A percentile compares a stretch with the other conserved stretches of the same genome.
Evolutionary conservation across 1,284 basidiomycete species (phyloP).

Genomic region (Marasmius sp.): DNA sequence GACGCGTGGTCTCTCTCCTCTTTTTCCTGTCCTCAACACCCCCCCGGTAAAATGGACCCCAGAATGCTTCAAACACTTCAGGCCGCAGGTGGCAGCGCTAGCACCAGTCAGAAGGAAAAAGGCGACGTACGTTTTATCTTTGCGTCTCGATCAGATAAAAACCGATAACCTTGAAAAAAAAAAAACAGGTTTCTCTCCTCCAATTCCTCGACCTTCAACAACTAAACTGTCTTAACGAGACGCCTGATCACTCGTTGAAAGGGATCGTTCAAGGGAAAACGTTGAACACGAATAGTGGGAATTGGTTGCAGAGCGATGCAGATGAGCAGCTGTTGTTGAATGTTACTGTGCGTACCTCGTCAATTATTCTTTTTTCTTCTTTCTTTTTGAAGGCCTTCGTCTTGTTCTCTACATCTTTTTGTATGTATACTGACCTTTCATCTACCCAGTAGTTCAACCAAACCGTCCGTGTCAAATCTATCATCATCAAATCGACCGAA

Average conservation of each 20-base stretch:
- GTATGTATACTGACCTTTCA: not conserved
- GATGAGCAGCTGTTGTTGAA: conserved; percentile 79
- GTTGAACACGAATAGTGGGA: conserved; percentile 40
- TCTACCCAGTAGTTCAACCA: conserved; percentile 67
- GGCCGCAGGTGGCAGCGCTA: not conserved
- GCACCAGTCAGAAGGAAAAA: conserved; percentile 7
- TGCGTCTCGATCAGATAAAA: not conserved
- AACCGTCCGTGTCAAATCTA: conserved; percentile 70
- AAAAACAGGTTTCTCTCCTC: conserved; percentile 56
- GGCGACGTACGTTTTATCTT: conserved; percentile 9
- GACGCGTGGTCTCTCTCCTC: no score
- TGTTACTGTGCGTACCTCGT: conserved; percentile 54
- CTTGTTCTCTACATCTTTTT: not conserved
- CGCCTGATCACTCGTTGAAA: conserved; percentile 56
- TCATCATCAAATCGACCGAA: conserved; percentile 57
- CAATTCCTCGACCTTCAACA: conserved; percentile 61
- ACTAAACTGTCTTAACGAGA: conserved; percentile 79
- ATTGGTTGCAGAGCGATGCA: conserved; percentile 73
- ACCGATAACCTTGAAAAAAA: not conserved
- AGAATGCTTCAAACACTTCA: not conserved
- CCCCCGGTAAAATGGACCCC: not conserved
- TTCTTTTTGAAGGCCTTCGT: no score
- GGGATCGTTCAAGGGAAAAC: conserved; percentile 53
- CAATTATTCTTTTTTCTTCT: not conserved
- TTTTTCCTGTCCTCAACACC: no score